Conservation (phyloP, 768 basidiomycete genomes). For the Suillus tomentosus region DNA sequence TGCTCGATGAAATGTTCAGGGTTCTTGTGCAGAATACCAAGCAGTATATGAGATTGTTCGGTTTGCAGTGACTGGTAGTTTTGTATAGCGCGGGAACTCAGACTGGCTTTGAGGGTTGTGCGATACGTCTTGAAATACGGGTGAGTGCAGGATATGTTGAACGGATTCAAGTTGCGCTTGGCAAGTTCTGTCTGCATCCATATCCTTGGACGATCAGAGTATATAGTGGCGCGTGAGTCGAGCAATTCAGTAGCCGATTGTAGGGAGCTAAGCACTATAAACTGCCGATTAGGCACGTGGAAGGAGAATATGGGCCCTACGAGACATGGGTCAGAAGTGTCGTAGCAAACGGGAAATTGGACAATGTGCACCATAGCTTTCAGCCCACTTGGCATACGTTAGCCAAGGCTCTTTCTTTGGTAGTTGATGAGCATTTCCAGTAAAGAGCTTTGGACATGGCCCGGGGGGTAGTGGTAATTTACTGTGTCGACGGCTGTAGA, state of each 20-base stretch:
- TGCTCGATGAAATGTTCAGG: neutral
- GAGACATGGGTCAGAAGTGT: neutral
- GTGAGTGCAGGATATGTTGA: slow-evolving; percentile 1
- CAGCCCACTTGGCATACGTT: neutral
- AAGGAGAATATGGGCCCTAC: slow-evolving; percentile 5
- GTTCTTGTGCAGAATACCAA: neutral
- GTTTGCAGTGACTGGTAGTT: neutral
- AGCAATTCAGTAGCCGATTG: neutral
- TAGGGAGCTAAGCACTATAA: slow-evolving; percentile 1
- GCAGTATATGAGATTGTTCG: neutral
- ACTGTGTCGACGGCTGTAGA: neutral
- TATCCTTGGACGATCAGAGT: slow-evolving; percentile 3
- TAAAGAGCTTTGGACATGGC: neutral
- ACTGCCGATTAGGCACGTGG: neutral
- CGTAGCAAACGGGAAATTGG: neutral
- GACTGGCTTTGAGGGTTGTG: neutral
- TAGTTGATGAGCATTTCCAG: neutral
- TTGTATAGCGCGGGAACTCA: neutral
- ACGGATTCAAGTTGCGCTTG: neutral
- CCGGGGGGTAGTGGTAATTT: slow-evolving; percentile 7
- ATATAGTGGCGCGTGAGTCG: slow-evolving; percentile 1
- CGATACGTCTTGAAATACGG: slow-evolving; percentile 7
- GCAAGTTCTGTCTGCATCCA: slow-evolving; percentile 7
- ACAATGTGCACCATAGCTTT: neutral
- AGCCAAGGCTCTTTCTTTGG: neutral